These are phyloP conservation scores for Claviceps pazoutovae DNA, from an alignment of 2,329 filamentous ascomycete genomes.

Conservation along the genomic window DNA sequence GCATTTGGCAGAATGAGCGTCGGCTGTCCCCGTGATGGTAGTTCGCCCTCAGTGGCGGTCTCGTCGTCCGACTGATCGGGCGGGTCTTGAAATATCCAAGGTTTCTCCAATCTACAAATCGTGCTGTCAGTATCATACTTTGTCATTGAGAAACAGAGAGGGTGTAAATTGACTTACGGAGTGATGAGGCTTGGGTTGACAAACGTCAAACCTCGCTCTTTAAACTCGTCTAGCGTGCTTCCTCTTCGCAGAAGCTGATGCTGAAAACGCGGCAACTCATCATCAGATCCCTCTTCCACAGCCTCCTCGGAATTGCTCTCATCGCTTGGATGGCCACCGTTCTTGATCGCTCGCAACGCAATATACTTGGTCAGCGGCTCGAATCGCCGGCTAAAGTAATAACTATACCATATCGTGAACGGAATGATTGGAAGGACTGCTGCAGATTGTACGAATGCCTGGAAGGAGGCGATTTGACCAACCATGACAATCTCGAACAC, in stretches of 20 bases:
- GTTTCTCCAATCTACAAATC: constrained; percentile 42
- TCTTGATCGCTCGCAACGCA: constrained; percentile 70
- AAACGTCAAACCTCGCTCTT: constrained; percentile 56
- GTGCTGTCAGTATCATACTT: not conserved
- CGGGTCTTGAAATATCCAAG: constrained; percentile 52
- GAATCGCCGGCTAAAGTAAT: constrained; percentile 68
- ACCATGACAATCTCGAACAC: constrained; percentile 88
- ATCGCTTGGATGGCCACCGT: constrained; percentile 32
- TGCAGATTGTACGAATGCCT: constrained; percentile 58
- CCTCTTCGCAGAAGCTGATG: constrained; percentile 34
- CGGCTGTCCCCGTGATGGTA: constrained; percentile 8
- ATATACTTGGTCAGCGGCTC: constrained; percentile 87
- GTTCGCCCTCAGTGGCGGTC: constrained; percentile 14
- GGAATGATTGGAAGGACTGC: constrained; percentile 64
- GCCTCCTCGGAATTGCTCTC: constrained; percentile 22
- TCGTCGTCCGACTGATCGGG: constrained; percentile 24
- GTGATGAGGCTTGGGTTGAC: constrained; percentile 61
- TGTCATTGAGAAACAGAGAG: not conserved
- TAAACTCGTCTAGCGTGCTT: constrained; percentile 58
- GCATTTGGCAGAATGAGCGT: constrained; percentile 18
- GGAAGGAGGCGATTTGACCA: constrained; percentile 63
- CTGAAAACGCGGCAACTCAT: constrained; percentile 28
- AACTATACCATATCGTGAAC: constrained; percentile 78
- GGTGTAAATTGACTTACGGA: constrained; percentile 39
- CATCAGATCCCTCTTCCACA: constrained; percentile 23